Percentiles rank a stretch among this genome's conserved stretches.
These are phyloP conservation scores for Ogataea pignaliae DNA, from an alignment of 805 yeast species.

Conservation along the genomic window DNA sequence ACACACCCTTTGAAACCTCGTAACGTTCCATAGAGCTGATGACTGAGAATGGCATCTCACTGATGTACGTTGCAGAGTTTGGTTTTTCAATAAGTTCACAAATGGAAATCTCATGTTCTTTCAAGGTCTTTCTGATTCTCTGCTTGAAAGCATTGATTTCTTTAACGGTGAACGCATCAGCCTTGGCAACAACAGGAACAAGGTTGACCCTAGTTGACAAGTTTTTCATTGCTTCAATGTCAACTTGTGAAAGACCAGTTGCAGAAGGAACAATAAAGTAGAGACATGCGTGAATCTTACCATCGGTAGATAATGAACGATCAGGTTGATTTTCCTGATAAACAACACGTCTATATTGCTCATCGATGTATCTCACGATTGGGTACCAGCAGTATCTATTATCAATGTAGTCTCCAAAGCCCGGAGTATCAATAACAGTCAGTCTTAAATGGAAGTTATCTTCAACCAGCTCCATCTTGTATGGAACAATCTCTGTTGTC, in stretches of 20 bases:
- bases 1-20: slow-evolving; percentile 37
- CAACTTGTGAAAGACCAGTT: slow-evolving; percentile 57
- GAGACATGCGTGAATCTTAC: slow-evolving; percentile 78
- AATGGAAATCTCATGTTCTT: slow-evolving; percentile 50
- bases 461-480: slow-evolving; percentile 54
- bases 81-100: slow-evolving; percentile 46
- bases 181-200: slow-evolving; percentile 77
- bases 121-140: slow-evolving; percentile 46
- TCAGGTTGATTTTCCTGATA: slow-evolving; percentile 77
- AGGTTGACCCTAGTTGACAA: slow-evolving; percentile 70
- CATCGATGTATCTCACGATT: slow-evolving; percentile 69
- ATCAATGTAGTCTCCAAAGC: slow-evolving; percentile 69
- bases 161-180: slow-evolving; percentile 62
- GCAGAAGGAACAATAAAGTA: slow-evolving; percentile 76
- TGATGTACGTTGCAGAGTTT: slow-evolving; percentile 31
- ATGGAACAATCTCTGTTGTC: slow-evolving; percentile 30
- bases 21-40: slow-evolving; percentile 60
- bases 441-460: slow-evolving; percentile 54
- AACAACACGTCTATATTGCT: slow-evolving; percentile 63
- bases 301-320: slow-evolving; percentile 49
- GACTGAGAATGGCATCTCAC: slow-evolving; percentile 62
- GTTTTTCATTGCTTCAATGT: slow-evolving; percentile 68
- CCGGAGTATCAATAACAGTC: slow-evolving; percentile 67
- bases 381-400: slow-evolving; percentile 66
- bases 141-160: slow-evolving; percentile 55